phyloP scores from a whole-genome alignment of 805 yeast species.

The Hermanozyma aechmeae region DNA sequence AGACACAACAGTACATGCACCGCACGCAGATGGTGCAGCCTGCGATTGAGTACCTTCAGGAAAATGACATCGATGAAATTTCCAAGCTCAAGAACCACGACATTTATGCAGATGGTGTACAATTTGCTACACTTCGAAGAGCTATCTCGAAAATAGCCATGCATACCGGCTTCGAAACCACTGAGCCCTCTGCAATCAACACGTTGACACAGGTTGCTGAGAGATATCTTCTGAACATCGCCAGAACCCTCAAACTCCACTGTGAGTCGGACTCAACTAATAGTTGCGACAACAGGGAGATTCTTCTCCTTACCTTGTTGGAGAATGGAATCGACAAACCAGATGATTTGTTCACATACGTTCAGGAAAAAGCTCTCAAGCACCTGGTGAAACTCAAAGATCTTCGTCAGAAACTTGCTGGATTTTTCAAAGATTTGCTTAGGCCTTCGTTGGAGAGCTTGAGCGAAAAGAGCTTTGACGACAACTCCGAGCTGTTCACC shows the following conservation, averaged over 20 bases:
- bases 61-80: constrained; percentile 73
- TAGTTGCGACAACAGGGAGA: constrained; percentile 29
- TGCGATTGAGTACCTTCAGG: constrained; percentile 49
- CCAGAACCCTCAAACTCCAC: constrained; percentile 60
- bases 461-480: constrained; percentile 72
- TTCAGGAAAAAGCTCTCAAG: constrained; percentile 61
- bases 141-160: constrained; percentile 72
- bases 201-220: constrained; percentile 79
- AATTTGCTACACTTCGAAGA: constrained; percentile 57
- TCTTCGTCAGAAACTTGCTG: constrained; percentile 54
- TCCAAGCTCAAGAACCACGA: constrained; percentile 71
- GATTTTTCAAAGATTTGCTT: constrained; percentile 67
- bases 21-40: constrained; percentile 68
- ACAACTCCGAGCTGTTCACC: constrained; percentile 87
- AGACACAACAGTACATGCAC: constrained; percentile 68
- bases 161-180: constrained; percentile 86
- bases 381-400: constrained; percentile 65
- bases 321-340: constrained; percentile 84
- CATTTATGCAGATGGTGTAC: constrained; percentile 45
- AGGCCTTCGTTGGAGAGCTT: constrained; percentile 73
- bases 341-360: constrained; percentile 63
- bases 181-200: constrained; percentile 70
- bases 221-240: constrained; percentile 65
- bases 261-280: constrained; percentile 53
- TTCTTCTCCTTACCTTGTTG: constrained; percentile 53